These are phyloP conservation scores for Brassica balearica DNA, from an alignment of 441 rosid genomes.

Conservation along the genomic window DNA sequence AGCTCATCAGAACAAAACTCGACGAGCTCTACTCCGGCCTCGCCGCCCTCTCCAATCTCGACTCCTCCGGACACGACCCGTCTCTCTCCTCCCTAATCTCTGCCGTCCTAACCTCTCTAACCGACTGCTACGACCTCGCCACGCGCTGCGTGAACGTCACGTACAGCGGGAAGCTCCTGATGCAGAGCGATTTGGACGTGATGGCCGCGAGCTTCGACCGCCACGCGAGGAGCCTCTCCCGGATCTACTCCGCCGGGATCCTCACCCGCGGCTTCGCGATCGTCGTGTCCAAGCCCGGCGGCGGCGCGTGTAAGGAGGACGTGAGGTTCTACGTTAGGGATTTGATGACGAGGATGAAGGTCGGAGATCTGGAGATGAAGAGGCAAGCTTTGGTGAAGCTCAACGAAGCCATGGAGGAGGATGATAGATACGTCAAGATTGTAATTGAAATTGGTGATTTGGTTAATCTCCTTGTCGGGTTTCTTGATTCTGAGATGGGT, in stretches of 20 bases:
- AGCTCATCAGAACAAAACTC: constrained; percentile 67
- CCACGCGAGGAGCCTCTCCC: constrained; percentile 60
- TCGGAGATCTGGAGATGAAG: constrained; percentile 87
- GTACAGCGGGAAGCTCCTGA: constrained; percentile 89
- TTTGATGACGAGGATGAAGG: constrained; percentile 86
- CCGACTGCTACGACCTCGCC: constrained; percentile 70
- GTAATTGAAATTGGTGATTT: constrained; percentile 61
- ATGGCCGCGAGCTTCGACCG: constrained; percentile 62
- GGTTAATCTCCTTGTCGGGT: constrained; percentile 54
- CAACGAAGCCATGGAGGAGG: constrained; percentile 57
- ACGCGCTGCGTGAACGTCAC: constrained; percentile 73
- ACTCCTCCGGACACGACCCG: constrained; percentile 51
- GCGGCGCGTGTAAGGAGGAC: constrained; percentile 72
- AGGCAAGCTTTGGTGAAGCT: constrained; percentile 69
- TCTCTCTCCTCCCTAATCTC: constrained; percentile 55
- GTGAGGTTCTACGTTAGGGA: constrained; percentile 83
- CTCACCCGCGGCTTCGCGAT: constrained; percentile 70
- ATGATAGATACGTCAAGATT: constrained; percentile 61
- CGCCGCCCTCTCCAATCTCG: constrained; percentile 58
- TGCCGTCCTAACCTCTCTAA: constrained; percentile 53
- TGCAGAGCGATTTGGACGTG: constrained; percentile 93
- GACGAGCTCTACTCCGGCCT: constrained; percentile 79
- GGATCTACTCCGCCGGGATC: constrained; percentile 70
- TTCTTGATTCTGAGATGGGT: constrained; percentile 66
- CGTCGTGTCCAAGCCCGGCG: constrained; percentile 74